Evolutionary conservation across 345 rosid species (phyloP), one percentile per base, ranked within the genome.

Genomic region (Diplotaxis tenuifolia): DNA sequence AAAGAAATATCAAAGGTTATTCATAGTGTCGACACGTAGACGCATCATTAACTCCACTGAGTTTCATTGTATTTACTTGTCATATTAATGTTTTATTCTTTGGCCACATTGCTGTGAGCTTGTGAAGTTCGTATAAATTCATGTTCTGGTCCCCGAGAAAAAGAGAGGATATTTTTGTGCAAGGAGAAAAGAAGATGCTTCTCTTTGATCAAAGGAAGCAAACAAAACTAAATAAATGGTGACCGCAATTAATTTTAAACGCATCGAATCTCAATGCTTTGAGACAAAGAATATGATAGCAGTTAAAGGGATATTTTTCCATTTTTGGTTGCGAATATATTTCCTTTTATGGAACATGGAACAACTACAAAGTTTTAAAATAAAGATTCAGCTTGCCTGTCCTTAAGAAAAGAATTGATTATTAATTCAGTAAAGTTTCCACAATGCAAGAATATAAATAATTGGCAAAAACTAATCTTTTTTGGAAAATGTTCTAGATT

Each of bases 261-360:
- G 53, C 31, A 70, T 65, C 50, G 71, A 63, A 76, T 70, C 57
- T 61, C 14, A 49, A 47, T 49, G 47, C 72, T 56, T 71, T 70
- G 62, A 49, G 75, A 45, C 56, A 71, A 70, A 65, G 72, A 76
- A 76, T 70, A 56, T 57, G 71, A 21, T 55, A 16, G 62, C 32
- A 31, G 57, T 57, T 52, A 65, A 77, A 56, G 66, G 72, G 40
- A 20, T n/a, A n/a, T 0, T 16, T 64, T 65, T 52, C 72, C 76
- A 50, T 49, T 71, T 71, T 71, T 59, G 73, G 80, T 31, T 65
- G 21, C 49, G 76, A 77, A 71, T 77, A 77, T 77, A 77, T 71
- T 71, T 77, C 80, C 76, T 66, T 52, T 77, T 65, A 71, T 71
- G 73, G 73, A 65, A 71, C 70, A 69, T 49, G 6, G 67, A 77